phyloP scores from a whole-genome alignment of 2,329 filamentous ascomycete species.

The Thelonectria rubi region DNA sequence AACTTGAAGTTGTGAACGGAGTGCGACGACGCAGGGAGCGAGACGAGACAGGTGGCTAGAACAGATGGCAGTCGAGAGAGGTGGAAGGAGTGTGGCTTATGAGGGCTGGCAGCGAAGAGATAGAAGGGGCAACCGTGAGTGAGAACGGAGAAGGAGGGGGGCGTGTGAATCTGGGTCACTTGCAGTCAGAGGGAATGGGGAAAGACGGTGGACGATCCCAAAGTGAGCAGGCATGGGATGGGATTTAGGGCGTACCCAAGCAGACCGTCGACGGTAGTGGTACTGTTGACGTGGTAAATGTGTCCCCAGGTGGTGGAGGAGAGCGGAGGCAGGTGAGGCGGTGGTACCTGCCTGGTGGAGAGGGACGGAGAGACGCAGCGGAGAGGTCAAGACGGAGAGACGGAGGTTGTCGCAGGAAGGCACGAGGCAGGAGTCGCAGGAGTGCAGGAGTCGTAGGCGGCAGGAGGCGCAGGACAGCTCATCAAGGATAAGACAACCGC shows the following conservation, averaged over 20 bases:
- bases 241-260: slow-evolving; percentile 20
- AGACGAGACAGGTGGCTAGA: slow-evolving; percentile 34
- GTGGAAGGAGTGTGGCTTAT: slow-evolving; percentile 17
- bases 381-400: slow-evolving; percentile 13
- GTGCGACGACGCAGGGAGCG: slow-evolving; percentile 28
- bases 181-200: slow-evolving; percentile 29
- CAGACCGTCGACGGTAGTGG: background rate
- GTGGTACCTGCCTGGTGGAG: slow-evolving; percentile 16
- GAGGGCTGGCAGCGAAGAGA: slow-evolving; percentile 36
- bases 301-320: slow-evolving; percentile 27
- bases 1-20: slow-evolving; percentile 7
- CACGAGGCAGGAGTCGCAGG: background rate
- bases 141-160: slow-evolving; percentile 32
- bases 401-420: slow-evolving; percentile 9
- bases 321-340: slow-evolving; percentile 23
- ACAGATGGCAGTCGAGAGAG: slow-evolving; percentile 22
- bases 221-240: slow-evolving; percentile 37
- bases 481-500: slow-evolving; percentile 2
- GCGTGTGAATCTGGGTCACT: slow-evolving; percentile 30
- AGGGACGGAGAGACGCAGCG: slow-evolving; percentile 23
- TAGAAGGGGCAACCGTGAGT: slow-evolving; percentile 19
- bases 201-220: slow-evolving; percentile 38
- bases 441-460: background rate
- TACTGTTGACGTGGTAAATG: slow-evolving; percentile 11
- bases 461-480: slow-evolving; percentile 3